Evolutionary conservation across 179 eudicot genomes (phyloP).

Genomic region (Carnegiea gigantea): DNA sequence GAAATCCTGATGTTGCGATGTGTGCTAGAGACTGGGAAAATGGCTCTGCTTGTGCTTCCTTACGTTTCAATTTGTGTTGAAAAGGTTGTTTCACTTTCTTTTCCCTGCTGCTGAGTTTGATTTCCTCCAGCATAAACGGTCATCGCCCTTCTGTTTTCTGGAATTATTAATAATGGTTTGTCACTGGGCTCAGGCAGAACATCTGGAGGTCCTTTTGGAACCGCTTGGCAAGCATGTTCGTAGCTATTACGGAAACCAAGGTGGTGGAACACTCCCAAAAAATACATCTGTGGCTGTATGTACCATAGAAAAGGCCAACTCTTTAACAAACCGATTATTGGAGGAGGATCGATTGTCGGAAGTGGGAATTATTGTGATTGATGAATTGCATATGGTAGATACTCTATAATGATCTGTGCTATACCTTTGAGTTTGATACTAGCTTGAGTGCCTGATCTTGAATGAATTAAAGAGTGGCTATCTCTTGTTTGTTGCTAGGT

Average conservation of each 20-base stretch:
- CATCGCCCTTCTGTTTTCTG: not conserved
- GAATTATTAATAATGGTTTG: slow-evolving; percentile 8
- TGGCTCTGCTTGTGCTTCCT: slow-evolving; percentile 95
- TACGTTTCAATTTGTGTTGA: slow-evolving; percentile 98
- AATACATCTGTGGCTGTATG: slow-evolving; percentile 98
- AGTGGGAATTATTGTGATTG: slow-evolving; percentile 96
- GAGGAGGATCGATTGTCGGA: slow-evolving; percentile 98
- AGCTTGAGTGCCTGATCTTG: not conserved
- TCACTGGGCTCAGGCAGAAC: slow-evolving; percentile 69
- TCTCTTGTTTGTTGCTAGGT: slow-evolving; percentile 58
- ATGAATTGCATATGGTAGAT: slow-evolving; percentile 98
- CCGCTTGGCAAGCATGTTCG: slow-evolving; percentile 95
- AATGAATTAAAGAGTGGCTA: slow-evolving; percentile 18
- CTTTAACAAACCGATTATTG: slow-evolving; percentile 80
- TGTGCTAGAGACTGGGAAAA: slow-evolving; percentile 71
- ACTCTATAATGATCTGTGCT: slow-evolving; percentile 12
- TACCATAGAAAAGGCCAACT: slow-evolving; percentile 98
- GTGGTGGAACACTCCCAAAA: slow-evolving; percentile 91
- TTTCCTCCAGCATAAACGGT: slow-evolving; percentile 2
- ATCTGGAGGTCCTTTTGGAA: slow-evolving; percentile 80
- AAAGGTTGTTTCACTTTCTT: slow-evolving; percentile 52
- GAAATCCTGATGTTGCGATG: slow-evolving; percentile 91
- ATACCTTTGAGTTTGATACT: not conserved
- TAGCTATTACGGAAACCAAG: slow-evolving; percentile 96
- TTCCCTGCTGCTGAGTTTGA: not conserved